phyloP scores from a whole-genome alignment of 305 asterid species.

The Ilex paraguariensis region DNA sequence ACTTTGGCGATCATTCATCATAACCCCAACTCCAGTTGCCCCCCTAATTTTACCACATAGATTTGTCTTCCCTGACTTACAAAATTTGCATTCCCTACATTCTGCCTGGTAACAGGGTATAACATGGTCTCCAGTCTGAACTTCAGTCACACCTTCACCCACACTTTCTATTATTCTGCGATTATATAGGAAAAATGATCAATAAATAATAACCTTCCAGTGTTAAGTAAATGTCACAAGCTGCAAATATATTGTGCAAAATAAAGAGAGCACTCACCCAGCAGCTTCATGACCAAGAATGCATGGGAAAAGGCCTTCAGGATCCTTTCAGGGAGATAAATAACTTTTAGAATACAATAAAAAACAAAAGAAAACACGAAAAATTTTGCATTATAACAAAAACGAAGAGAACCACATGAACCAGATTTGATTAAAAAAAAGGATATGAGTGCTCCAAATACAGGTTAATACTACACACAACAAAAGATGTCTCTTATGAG shows the following conservation, averaged over 20 bases:
- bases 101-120: constrained; percentile 99
- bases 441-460: not conserved
- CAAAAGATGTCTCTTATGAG: no score
- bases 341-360: not conserved
- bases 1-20: constrained; percentile 85
- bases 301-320: constrained; percentile 99
- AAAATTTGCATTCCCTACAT: constrained; percentile 94
- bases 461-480: not conserved
- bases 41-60: constrained; percentile 94
- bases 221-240: no score
- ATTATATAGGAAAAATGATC: constrained; percentile 12
- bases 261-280: constrained; percentile 45
- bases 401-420: not conserved
- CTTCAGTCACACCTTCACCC: constrained; percentile 95
- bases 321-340: constrained; percentile 55
- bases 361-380: constrained; percentile 16
- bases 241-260: not conserved
- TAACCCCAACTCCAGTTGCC: constrained; percentile 98
- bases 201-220: no score
- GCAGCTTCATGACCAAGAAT: constrained; percentile 99
- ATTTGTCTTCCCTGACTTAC: constrained; percentile 98
- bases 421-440: not conserved
- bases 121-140: constrained; percentile 92
- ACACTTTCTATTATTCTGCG: constrained; percentile 93
- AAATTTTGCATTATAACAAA: not conserved